Conservation (phyloP, 2,329 filamentous ascomycete genomes). For the Zymoseptoria crescenta region DNA sequence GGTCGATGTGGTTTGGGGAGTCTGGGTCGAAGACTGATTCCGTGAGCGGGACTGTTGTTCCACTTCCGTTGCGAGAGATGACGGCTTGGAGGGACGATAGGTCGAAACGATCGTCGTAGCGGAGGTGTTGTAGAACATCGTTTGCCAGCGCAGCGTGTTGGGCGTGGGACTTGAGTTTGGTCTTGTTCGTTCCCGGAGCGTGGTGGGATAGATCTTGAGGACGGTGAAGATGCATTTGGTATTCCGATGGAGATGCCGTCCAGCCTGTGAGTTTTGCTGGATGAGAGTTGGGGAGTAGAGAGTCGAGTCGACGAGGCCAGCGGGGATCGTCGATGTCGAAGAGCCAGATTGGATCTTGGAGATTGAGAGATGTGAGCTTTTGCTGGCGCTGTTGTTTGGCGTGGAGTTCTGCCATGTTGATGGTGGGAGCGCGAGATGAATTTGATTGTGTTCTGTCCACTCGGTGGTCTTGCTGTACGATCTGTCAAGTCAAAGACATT, state of each 20-base stretch:
- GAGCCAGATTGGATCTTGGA: background rate
- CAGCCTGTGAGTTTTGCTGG: background rate
- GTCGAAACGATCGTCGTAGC: background rate
- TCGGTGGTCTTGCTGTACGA: background rate
- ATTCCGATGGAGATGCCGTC: background rate
- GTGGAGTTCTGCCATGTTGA: background rate
- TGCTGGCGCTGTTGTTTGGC: background rate
- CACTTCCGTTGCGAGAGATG: background rate
- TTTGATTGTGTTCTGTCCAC: background rate
- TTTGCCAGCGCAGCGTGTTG: background rate
- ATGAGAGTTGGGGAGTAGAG: background rate
- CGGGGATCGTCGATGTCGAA: background rate
- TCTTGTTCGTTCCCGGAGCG: background rate
- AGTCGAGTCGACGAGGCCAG: constrained; percentile 1
- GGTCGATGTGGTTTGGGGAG: background rate
- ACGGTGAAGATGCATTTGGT: background rate
- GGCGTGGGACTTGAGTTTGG: background rate
- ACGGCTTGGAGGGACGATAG: background rate
- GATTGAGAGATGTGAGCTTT: background rate
- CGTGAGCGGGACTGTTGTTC: background rate
- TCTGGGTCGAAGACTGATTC: background rate
- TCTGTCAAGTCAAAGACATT: background rate
- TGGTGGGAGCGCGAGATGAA: no score
- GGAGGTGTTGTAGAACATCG: background rate
- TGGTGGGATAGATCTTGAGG: background rate